Conservation (phyloP, 345 rosid species). For the Eucalyptus erythrocorys region DNA sequence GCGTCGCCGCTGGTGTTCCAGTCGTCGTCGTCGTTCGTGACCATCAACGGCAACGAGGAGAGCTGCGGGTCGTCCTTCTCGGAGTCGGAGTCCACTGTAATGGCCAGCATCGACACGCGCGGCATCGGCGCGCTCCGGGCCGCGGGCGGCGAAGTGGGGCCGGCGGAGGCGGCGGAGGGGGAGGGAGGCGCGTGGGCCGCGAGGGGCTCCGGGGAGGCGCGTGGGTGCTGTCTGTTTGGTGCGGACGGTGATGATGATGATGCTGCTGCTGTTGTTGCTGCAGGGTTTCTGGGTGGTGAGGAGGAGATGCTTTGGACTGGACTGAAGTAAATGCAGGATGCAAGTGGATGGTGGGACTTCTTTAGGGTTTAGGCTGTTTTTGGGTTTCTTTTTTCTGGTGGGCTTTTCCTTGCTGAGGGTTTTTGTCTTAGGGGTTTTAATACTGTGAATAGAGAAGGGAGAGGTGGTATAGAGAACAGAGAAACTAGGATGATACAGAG, state of each 20-base stretch:
- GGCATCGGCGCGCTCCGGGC: conserved; percentile 6
- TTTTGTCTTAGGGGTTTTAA: not conserved
- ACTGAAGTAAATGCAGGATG: not conserved
- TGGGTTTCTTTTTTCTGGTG: not conserved
- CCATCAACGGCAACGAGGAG: conserved; percentile 86
- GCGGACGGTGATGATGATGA: conserved; percentile 15
- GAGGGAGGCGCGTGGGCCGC: conserved; percentile 16
- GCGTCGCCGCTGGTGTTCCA: conserved; percentile 31
- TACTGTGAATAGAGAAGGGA: not conserved
- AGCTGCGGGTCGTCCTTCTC: conserved; percentile 84
- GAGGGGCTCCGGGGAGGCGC: not conserved
- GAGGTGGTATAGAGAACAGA: not conserved
- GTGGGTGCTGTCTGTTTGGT: not conserved
- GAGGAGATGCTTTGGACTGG: not conserved
- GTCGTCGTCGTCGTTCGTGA: conserved; percentile 50
- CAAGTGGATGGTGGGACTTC: not conserved
- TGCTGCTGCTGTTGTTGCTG: conserved; percentile 10
- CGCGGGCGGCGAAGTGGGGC: not conserved
- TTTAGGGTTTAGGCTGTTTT: not conserved
- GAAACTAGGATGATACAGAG: not conserved
- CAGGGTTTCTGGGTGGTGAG: conserved; percentile 37
- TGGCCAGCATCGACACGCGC: conserved; percentile 64
- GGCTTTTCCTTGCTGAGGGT: not conserved
- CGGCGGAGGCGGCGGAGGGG: not conserved
- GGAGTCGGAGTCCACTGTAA: conserved; percentile 49